These are phyloP conservation scores for Chloropicon primus DNA, from an alignment of 139 green algal species.

Conservation along the genomic window DNA sequence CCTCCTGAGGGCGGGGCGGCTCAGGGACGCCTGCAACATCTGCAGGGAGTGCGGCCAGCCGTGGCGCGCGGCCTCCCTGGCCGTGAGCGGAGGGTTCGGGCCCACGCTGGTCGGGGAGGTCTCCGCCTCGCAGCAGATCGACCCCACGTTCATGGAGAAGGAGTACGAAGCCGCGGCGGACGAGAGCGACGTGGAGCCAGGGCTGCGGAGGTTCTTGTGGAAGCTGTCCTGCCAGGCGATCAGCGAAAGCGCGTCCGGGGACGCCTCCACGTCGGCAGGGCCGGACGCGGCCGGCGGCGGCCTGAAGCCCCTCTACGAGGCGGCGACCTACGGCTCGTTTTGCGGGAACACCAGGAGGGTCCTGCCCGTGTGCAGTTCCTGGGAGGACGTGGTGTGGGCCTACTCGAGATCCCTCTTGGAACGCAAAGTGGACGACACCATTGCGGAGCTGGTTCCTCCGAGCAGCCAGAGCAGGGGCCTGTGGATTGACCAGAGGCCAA, in stretches of 20 bases:
- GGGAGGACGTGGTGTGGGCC: constrained; percentile 58
- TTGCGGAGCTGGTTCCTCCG: neutral
- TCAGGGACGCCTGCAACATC: constrained; percentile 31
- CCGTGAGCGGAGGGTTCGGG: constrained; percentile 35
- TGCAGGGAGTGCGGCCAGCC: constrained; percentile 44
- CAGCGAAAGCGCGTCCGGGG: constrained; percentile 14
- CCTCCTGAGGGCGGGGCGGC: constrained; percentile 44
- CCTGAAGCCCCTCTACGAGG: constrained; percentile 24
- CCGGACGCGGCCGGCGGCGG: neutral
- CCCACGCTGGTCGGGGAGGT: constrained; percentile 42
- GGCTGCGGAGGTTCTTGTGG: constrained; percentile 39
- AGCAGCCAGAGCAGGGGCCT: neutral
- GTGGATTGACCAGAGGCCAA: neutral
- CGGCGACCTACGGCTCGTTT: constrained; percentile 48
- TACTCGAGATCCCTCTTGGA: constrained; percentile 47
- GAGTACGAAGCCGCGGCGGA: constrained; percentile 30
- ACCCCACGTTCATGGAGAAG: constrained; percentile 11
- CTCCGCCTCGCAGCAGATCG: constrained; percentile 19
- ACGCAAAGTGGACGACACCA: constrained; percentile 12
- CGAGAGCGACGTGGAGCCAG: constrained; percentile 28
- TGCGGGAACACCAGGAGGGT: constrained; percentile 25
- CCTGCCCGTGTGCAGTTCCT: constrained; percentile 44
- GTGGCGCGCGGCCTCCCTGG: constrained; percentile 48
- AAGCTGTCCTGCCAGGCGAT: constrained; percentile 43
- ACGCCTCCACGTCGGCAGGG: neutral